Evolutionary conservation across 495 filamentous ascomycete species (phyloP).

Genomic region (Terfezia claveryi): DNA sequence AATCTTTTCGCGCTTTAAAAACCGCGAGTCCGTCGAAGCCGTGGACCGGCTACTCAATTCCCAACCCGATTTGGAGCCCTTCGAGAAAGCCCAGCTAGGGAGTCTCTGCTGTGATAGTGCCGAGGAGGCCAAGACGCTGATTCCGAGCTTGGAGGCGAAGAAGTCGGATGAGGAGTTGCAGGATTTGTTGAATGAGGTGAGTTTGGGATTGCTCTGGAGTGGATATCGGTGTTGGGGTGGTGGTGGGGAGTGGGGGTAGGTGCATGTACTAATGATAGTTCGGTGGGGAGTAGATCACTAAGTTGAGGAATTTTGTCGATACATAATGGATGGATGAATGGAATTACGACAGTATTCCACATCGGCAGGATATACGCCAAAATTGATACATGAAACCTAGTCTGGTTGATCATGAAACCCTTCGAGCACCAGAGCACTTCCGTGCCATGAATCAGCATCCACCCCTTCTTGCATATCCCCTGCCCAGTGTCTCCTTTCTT

Average conservation of each 20-base stretch:
- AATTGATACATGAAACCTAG: too few species aligned
- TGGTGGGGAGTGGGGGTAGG: slow-evolving; percentile 4
- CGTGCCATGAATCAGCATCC: too few species aligned
- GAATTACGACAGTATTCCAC: too few species aligned
- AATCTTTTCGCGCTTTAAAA: slow-evolving; percentile 82
- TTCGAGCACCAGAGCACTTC: too few species aligned
- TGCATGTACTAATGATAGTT: slow-evolving; percentile 8
- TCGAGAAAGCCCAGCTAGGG: slow-evolving; percentile 81
- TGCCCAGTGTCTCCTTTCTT: too few species aligned
- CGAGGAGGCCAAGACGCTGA: slow-evolving; percentile 90
- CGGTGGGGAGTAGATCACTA: slow-evolving; percentile 12
- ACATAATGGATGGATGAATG: neutral
- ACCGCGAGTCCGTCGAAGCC: slow-evolving; percentile 78
- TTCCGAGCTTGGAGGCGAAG: slow-evolving; percentile 74
- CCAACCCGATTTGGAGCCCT: slow-evolving; percentile 60
- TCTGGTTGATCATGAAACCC: too few species aligned
- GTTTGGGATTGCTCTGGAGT: slow-evolving; percentile 8
- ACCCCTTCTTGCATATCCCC: too few species aligned
- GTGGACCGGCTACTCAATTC: slow-evolving; percentile 62
- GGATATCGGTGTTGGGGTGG: neutral
- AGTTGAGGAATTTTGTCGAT: slow-evolving; percentile 15
- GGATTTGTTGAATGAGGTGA: slow-evolving; percentile 69
- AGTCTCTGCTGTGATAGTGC: slow-evolving; percentile 75
- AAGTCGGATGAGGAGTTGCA: slow-evolving; percentile 71
- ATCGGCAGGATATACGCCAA: too few species aligned